Base-by-base conservation (phyloP, 768 basidiomycete species). In the Russula sp. region DNA sequence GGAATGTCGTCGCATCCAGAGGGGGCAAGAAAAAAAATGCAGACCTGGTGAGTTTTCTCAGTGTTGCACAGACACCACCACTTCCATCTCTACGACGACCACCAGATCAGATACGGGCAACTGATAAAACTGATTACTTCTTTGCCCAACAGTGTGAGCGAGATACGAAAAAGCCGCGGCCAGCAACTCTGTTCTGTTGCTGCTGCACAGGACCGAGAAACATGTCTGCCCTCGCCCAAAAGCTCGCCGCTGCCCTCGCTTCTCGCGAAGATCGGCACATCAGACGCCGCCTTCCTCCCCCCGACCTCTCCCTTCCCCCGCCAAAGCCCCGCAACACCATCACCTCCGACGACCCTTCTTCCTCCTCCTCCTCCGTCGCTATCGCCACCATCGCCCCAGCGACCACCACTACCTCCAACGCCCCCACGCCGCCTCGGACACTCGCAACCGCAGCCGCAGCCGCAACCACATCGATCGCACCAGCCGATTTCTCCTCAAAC, bases 401-500 rank as follows among this genome's bases (percentile, higher is more conserved):
- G 25, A 29, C 25, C 25, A 29, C 25, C 25, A 29, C 25, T n/a
- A n/a, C n/a, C n/a, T n/a, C n/a, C 25, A 3, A 29, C 3, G 25
- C 25, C 25, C 25, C 25, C 25, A 29, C 25, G 25, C 25, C 25
- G 25, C 25, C 5, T 39, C 39, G 11, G 39, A 39, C 11, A 13
- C 5, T 39, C 39, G 14, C 39, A 5, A 39, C 39, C 11, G 11
- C 39, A 10, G 14, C 39, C 14, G 25, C 25, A 13, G 39, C 39
- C 9, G 9, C 39, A 39, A 0, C 11, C 3, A 3, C 25, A 29
- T 29, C 25, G 25, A 29, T 29, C 25, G 39, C 39, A 14, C 39
- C 39, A 39, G 74, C 80, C 56, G 90, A 93, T 69, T 92, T 93
- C 73, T 87, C 80, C n/a, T 29, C 25, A 29, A 97, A 96, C 73